Evolutionary conservation across 345 rosid genomes (phyloP), one percentile per base, ranked within the genome.

Genomic region (Aquilaria yunnanensis): DNA sequence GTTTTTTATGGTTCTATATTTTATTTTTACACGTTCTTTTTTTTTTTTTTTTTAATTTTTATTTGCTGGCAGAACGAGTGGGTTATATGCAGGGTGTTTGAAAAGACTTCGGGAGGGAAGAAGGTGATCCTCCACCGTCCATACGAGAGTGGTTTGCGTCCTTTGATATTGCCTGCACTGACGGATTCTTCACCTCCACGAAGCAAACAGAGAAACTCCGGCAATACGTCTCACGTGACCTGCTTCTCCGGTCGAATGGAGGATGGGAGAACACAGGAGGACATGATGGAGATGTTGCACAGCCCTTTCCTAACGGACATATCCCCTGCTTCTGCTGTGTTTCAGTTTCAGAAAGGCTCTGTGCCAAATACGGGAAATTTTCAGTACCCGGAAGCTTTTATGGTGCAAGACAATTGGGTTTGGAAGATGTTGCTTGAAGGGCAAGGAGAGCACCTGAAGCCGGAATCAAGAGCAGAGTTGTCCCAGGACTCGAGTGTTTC

Each of bases 171-270:
- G 67, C 96, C 92, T 80, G 87, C 83, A 54, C 56, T 88, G 51
- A 78, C 75, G 85, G 96, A 88, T 70, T 77, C 83, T 37, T 77
- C 88, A 32, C 78, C 78, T 11, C 55, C 69, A 64, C 57, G 63
- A 60, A 68, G 51, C 49, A 56, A 56, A 34, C 63, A 69, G 37
- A 68, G 60, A 63, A 62, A 65, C 57, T 62, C 59, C 4, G 60
- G 30, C 23, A 64, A 75, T 6, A 65, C 71, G 65, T 54, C 72
- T 4, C 70, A 83, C 81, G 93, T 89, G 89, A 81, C 96, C 89
- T 89, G 89, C 94, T 89, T 86, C 94, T 84, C 96, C 94, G 76
- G 81, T 65, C 75, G 75, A 61, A 61, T 49, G 60, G 82, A 81
- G 65, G 73, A 63, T 50, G 70, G 69, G 56, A 80, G 64, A 65